Base-by-base conservation (phyloP, 495 filamentous ascomycete species). In the Tuber calosporum region DNA sequence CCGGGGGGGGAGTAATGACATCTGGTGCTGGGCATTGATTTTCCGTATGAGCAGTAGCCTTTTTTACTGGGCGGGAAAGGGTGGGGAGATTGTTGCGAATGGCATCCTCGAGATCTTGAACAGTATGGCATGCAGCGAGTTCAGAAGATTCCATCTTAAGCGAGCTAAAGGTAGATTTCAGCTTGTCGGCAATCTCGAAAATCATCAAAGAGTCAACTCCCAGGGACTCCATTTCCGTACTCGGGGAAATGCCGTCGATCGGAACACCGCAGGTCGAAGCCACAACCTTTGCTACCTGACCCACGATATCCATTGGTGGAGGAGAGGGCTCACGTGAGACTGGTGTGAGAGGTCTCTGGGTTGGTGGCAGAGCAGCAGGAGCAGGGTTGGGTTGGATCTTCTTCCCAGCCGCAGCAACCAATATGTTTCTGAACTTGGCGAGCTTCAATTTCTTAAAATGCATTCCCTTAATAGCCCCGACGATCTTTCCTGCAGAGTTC, bases 241-340 rank as follows among this genome's bases (percentile, higher is more conserved):
- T 84, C 68, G 88, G 86, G 0, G 81, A 83, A 19, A 94, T 85
- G 75, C 92, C 90, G 6, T 89, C 86, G 0, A 89, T 82, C 6
- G 89, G 83, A 19, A 92, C 86, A 34, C 88, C 89, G 82, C 92
- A 90, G 79, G 93, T 91, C 39, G 87, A 84, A 3, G 89, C 87
- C 68, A 93, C 87, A 71, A 88, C 90, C 26, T 84, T 82, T 20
- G 70, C 38, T 19, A 76, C 67, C 58, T 75, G 66, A 17, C 42
- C 43, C 17, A 39, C 39, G n/a, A 76, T 58, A 74, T 79, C 77
- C 26, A 72, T 38, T 75, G 48, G 53, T 3, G 75, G 68, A 43
- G 75, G 72, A 19, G 40, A 62, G 30, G 69, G 38, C 15, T 68
- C 62, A 26, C 67, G 69, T 34, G 71, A 73, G 36, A 45, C 26